phyloP scores from a whole-genome alignment of 768 basidiomycete species.

The Cystofilobasidium macerans region DNA sequence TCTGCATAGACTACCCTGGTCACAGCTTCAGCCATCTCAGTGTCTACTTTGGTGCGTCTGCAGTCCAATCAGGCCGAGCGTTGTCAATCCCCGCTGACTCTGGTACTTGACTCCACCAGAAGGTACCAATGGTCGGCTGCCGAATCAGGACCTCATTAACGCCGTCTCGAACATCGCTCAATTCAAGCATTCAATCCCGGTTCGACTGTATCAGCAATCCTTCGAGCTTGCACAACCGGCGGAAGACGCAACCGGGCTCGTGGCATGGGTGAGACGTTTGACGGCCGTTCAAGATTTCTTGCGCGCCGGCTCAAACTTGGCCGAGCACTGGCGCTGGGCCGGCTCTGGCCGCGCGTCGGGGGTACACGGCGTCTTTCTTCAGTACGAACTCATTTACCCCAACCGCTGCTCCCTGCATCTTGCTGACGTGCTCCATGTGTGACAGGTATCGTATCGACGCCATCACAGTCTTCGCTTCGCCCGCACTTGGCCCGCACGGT shows the following conservation, averaged over 20 bases:
- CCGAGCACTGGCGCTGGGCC: constrained; percentile 29
- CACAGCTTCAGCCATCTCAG: constrained; percentile 95
- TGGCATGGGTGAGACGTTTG: not conserved
- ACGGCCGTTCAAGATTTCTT: constrained; percentile 27
- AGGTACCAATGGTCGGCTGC: constrained; percentile 85
- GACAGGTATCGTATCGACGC: constrained; percentile 88
- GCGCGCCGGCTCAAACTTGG: constrained; percentile 52
- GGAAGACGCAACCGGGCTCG: not conserved
- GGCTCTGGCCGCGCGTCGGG: constrained; percentile 20
- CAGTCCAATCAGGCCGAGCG: too few relatives aligned
- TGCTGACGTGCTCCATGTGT: not conserved
- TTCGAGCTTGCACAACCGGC: not conserved
- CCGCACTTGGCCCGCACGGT: constrained; percentile 83
- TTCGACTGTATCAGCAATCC: constrained; percentile 66
- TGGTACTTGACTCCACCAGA: constrained; percentile 45
- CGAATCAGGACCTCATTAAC: constrained; percentile 91
- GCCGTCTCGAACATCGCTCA: constrained; percentile 61
- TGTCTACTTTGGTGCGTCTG: constrained; percentile 76
- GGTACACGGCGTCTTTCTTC: constrained; percentile 24
- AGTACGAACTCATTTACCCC: constrained; percentile 10
- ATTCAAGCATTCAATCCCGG: constrained; percentile 61
- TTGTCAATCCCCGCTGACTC: not conserved
- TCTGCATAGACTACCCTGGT: constrained; percentile 89
- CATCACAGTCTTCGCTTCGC: constrained; percentile 76
- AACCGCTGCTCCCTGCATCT: not conserved